phyloP scores from a whole-genome alignment of 768 basidiomycete species.

The Phylloporus sp. region DNA sequence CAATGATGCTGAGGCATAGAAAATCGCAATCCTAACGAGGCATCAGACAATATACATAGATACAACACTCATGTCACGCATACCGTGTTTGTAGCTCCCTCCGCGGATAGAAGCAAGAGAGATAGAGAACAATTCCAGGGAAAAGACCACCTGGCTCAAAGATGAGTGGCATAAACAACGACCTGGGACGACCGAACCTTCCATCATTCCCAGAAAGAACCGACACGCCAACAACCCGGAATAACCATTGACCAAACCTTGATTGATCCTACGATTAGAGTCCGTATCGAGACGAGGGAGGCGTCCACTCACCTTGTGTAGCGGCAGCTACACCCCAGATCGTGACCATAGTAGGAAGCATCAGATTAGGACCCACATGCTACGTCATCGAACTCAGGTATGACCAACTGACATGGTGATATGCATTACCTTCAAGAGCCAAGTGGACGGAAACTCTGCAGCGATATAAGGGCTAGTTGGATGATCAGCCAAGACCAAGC shows the following conservation, averaged over 20 bases:
- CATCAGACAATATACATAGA: conserved; percentile 3
- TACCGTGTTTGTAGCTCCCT: conserved; percentile 24
- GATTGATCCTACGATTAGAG: not conserved
- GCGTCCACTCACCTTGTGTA: conserved; percentile 45
- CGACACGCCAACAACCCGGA: conserved; percentile 52
- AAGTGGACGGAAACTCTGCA: conserved; percentile 57
- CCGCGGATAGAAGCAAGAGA: conserved; percentile 47
- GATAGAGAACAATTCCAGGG: conserved; percentile 54
- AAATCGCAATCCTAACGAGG: conserved; percentile 34
- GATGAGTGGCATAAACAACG: conserved; percentile 2
- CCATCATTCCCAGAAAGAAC: conserved; percentile 49
- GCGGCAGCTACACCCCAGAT: conserved; percentile 63
- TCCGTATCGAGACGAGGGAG: not conserved
- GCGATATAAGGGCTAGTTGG: conserved; percentile 43
- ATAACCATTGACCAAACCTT: conserved; percentile 46
- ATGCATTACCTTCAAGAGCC: conserved; percentile 45
- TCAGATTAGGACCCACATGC: conserved; percentile 48
- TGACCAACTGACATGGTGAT: not conserved
- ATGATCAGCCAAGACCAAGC: not conserved
- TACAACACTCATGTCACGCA: not conserved
- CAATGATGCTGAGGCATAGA: conserved; percentile 45
- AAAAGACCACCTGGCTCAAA: conserved; percentile 47
- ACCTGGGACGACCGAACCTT: conserved; percentile 40
- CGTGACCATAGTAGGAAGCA: conserved; percentile 58
- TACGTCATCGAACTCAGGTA: conserved; percentile 10